These are phyloP conservation scores for Gaeumannomyces tritici DNA, from an alignment of 2,329 filamentous ascomycete genomes.

Conservation along the genomic window DNA sequence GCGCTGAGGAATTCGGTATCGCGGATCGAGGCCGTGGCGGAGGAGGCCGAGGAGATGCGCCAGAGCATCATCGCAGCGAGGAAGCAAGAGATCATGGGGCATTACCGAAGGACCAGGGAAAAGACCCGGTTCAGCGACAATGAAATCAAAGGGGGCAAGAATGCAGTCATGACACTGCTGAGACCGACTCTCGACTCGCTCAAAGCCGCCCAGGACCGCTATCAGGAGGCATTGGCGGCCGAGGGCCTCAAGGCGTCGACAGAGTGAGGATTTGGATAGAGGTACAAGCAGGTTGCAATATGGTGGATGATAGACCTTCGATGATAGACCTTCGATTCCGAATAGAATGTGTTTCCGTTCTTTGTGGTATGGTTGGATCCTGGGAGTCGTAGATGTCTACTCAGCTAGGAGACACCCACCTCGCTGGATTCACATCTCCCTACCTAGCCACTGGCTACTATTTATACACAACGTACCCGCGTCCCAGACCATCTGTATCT, in stretches of 20 bases:
- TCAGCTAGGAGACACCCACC: no score
- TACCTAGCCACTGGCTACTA: no score
- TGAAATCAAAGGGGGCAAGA: slow-evolving; percentile 63
- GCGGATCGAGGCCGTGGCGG: slow-evolving; percentile 71
- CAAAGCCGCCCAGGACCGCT: slow-evolving; percentile 45
- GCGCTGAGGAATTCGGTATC: slow-evolving; percentile 68
- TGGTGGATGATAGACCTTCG: no score
- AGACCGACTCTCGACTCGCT: slow-evolving; percentile 64
- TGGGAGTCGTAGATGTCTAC: no score
- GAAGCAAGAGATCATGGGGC: slow-evolving; percentile 60
- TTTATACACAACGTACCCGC: no score
- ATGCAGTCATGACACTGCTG: slow-evolving; percentile 68
- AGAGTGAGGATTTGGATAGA: slow-evolving; percentile 2
- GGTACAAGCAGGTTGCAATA: not conserved
- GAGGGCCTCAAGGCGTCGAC: slow-evolving; percentile 12
- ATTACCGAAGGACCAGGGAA: slow-evolving; percentile 64
- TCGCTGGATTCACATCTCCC: no score
- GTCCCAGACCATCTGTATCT: no score
- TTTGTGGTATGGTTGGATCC: no score
- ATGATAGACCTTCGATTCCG: no score
- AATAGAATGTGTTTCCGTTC: no score
- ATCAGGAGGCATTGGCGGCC: slow-evolving; percentile 12
- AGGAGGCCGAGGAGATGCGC: slow-evolving; percentile 68
- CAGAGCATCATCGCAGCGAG: slow-evolving; percentile 54
- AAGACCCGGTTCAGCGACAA: slow-evolving; percentile 61